Evolutionary conservation across 2,329 filamentous ascomycete genomes (phyloP).

Genomic region (Didymellaceae sp.): DNA sequence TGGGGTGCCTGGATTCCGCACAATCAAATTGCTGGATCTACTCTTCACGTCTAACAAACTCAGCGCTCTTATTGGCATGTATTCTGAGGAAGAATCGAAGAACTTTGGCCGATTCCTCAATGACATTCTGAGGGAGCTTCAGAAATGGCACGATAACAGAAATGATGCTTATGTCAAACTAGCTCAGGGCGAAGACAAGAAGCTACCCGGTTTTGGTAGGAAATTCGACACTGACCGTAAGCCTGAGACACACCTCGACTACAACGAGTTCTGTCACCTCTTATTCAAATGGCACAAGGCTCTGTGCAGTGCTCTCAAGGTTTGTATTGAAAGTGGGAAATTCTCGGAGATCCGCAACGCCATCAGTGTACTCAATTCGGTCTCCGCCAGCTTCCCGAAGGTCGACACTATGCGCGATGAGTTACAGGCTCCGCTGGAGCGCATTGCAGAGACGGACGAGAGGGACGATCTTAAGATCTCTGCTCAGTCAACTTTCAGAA

Average conservation of each 20-base stretch:
- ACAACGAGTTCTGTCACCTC: constrained; percentile 83
- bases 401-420: constrained; percentile 85
- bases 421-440: constrained; percentile 70
- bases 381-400: constrained; percentile 83
- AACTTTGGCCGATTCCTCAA: constrained; percentile 91
- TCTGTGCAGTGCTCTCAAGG: constrained; percentile 78
- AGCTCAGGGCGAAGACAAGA: constrained; percentile 70
- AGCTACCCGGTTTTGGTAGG: constrained; percentile 79
- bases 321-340: constrained; percentile 80
- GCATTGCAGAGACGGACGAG: constrained; percentile 62
- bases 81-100: constrained; percentile 88
- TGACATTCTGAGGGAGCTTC: constrained; percentile 79
- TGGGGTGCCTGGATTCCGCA: constrained; percentile 84
- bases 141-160: constrained; percentile 82
- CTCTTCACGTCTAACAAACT: constrained; percentile 85
- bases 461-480: constrained; percentile 78
- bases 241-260: constrained; percentile 75
- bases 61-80: constrained; percentile 83
- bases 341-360: constrained; percentile 99
- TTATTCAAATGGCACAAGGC: constrained; percentile 91
- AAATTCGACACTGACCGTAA: constrained; percentile 74
- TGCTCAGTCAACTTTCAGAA: constrained; percentile 73
- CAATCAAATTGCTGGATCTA: constrained; percentile 81
- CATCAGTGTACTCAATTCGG: constrained; percentile 83
- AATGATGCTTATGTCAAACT: constrained; percentile 76